These are phyloP conservation scores for Entomophthora muscae DNA, from an alignment of 371 early-diverging fungal genomes.

Conservation along the genomic window DNA sequence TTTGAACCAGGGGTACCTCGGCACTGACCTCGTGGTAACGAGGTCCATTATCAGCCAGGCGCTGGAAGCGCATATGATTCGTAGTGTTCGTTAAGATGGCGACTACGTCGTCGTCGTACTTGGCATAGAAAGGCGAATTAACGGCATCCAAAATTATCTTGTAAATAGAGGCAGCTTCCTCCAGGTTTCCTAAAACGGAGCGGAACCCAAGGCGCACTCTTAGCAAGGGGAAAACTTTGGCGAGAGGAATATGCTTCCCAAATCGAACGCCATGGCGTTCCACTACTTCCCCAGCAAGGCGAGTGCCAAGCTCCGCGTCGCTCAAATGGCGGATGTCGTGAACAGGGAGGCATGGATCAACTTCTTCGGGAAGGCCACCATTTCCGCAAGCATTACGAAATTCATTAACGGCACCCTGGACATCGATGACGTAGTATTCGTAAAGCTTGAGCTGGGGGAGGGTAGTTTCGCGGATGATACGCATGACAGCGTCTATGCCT, in stretches of 20 bases:
- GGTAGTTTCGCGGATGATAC: constrained; percentile 29
- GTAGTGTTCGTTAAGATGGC: constrained; percentile 52
- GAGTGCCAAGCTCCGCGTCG: background rate
- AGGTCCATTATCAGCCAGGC: constrained; percentile 57
- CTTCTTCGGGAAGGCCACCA: constrained; percentile 11
- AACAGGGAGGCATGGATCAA: constrained; percentile 65
- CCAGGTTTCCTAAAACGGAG: constrained; percentile 9
- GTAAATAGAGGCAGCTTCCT: constrained; percentile 18
- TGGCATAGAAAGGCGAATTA: constrained; percentile 64
- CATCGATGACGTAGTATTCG: constrained; percentile 73
- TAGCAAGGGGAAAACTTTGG: constrained; percentile 18
- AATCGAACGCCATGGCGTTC: constrained; percentile 14
- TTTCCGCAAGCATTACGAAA: constrained; percentile 20
- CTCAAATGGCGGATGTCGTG: constrained; percentile 27
- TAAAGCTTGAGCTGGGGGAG: constrained; percentile 58
- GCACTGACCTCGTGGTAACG: constrained; percentile 26
- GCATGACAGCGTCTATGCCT: constrained; percentile 46
- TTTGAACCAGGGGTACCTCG: constrained; percentile 64
- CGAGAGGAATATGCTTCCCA: constrained; percentile 19
- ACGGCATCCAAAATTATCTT: constrained; percentile 50
- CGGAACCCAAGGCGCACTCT: background rate
- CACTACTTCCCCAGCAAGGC: background rate
- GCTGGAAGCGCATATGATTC: constrained; percentile 63
- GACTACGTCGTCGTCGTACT: constrained; percentile 60
- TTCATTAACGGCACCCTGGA: constrained; percentile 19